These are phyloP conservation scores for Begonia peltatifolia DNA, from an alignment of 306 rosid species.

Conservation along the genomic window DNA sequence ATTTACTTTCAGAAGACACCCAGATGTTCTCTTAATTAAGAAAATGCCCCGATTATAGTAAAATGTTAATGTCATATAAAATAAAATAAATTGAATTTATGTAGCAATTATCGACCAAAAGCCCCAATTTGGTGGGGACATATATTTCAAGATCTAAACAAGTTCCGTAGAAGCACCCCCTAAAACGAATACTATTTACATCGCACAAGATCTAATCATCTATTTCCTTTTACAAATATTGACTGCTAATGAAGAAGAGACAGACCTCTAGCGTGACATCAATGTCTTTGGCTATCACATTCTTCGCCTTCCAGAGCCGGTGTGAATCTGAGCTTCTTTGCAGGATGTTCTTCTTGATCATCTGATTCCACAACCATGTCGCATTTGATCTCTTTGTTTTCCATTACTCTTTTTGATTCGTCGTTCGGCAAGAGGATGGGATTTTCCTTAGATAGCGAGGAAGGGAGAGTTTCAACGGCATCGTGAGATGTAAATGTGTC, in stretches of 20 bases:
- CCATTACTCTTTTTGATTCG: constrained; percentile 3
- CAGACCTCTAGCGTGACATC: background rate
- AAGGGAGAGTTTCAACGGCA: constrained; percentile 12
- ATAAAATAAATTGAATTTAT: too few species aligned
- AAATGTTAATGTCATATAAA: too few species aligned
- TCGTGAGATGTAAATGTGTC: constrained; percentile 4
- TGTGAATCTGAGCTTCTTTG: constrained; percentile 32
- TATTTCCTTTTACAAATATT: constrained; percentile 5
- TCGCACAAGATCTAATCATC: too few species aligned
- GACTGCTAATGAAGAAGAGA: too few species aligned
- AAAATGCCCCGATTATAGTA: too few species aligned
- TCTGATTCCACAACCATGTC: constrained; percentile 9
- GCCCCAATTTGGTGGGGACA: too few species aligned
- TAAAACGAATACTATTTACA: too few species aligned
- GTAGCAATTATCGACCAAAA: too few species aligned
- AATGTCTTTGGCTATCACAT: background rate
- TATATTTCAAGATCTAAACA: too few species aligned
- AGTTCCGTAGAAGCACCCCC: too few species aligned
- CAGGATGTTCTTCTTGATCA: constrained; percentile 29
- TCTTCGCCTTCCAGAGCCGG: constrained; percentile 8
- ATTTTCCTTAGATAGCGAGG: constrained; percentile 12
- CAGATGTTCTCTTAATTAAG: too few species aligned
- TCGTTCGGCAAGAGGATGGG: constrained; percentile 7
- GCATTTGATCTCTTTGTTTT: constrained; percentile 6
- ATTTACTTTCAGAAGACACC: too few species aligned